phyloP scores from a whole-genome alignment of 495 filamentous ascomycete species.

The Massariosphaeria phaeospora region DNA sequence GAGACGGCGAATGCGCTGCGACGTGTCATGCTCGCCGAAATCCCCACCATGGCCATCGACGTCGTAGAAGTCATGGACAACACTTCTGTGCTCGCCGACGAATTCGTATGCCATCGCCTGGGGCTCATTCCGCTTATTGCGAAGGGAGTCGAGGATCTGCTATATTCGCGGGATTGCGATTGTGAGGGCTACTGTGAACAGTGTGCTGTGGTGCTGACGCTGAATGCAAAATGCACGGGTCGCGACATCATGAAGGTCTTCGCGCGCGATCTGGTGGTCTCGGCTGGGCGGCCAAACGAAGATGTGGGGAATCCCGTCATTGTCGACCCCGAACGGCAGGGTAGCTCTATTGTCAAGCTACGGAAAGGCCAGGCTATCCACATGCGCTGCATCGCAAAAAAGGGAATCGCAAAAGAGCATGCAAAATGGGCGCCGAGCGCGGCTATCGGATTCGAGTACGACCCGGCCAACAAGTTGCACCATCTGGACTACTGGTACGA shows the following conservation, averaged over 20 bases:
- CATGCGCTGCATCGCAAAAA: conserved; percentile 90
- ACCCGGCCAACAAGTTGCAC: conserved; percentile 86
- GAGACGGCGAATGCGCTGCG: conserved; percentile 92
- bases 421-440: conserved; percentile 92
- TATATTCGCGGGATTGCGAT: conserved; percentile 94
- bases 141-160: conserved; percentile 74
- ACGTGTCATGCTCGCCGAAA: conserved; percentile 86
- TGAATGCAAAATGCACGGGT: conserved; percentile 76
- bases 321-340: conserved; percentile 69
- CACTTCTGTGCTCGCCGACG: conserved; percentile 90
- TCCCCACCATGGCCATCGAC: conserved; percentile 93
- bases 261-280: conserved; percentile 74
- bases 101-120: conserved; percentile 89
- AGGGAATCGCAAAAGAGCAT: conserved; percentile 98
- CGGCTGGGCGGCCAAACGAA: conserved; percentile 57
- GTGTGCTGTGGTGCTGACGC: conserved; percentile 75
- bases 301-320: conserved; percentile 83
- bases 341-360: conserved; percentile 81
- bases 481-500: conserved; percentile 95
- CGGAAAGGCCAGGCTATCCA: conserved; percentile 81
- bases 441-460: conserved; percentile 95
- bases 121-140: conserved; percentile 86
- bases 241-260: conserved; percentile 86
- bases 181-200: conserved; percentile 89
- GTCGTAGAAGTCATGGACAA: conserved; percentile 88